phyloP scores from a whole-genome alignment of 371 early-diverging fungal species.

The Rhizopus sp. region DNA sequence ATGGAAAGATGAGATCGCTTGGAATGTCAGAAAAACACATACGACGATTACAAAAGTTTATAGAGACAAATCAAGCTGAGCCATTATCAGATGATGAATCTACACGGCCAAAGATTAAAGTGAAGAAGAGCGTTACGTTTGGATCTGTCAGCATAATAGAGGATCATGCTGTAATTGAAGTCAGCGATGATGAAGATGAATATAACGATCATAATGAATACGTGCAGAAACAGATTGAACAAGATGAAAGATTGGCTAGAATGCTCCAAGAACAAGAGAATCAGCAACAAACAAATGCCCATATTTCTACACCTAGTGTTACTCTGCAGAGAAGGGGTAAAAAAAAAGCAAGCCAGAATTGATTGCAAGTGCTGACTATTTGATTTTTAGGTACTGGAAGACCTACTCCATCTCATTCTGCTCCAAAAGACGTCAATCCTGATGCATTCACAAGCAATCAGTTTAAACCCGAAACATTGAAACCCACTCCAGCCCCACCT shows the following conservation, averaged over 20 bases:
- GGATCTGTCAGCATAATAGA: slow-evolving; percentile 46
- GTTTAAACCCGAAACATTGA: slow-evolving; percentile 30
- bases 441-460: slow-evolving; percentile 13
- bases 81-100: slow-evolving; percentile 47
- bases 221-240: slow-evolving; percentile 48
- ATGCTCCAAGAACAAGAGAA: slow-evolving; percentile 70
- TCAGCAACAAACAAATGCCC: slow-evolving; percentile 13
- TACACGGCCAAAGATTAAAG: slow-evolving; percentile 25
- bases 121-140: slow-evolving; percentile 46
- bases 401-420: slow-evolving; percentile 44
- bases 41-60: slow-evolving; percentile 70
- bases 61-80: slow-evolving; percentile 41
- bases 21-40: slow-evolving; percentile 85
- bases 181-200: slow-evolving; percentile 15
- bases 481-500: slow-evolving; percentile 33
- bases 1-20: slow-evolving; percentile 70
- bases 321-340: slow-evolving; percentile 42
- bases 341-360: neutral
- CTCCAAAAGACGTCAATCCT: slow-evolving; percentile 39
- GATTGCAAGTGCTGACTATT: slow-evolving; percentile 4
- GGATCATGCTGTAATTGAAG: slow-evolving; percentile 24
- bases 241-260: slow-evolving; percentile 79
- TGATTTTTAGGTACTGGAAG: slow-evolving; percentile 38
- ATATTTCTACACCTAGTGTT: slow-evolving; percentile 1
- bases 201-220: slow-evolving; percentile 1